phyloP scores from a whole-genome alignment of 2,329 filamentous ascomycete genomes.

The Penicillium sp. region DNA sequence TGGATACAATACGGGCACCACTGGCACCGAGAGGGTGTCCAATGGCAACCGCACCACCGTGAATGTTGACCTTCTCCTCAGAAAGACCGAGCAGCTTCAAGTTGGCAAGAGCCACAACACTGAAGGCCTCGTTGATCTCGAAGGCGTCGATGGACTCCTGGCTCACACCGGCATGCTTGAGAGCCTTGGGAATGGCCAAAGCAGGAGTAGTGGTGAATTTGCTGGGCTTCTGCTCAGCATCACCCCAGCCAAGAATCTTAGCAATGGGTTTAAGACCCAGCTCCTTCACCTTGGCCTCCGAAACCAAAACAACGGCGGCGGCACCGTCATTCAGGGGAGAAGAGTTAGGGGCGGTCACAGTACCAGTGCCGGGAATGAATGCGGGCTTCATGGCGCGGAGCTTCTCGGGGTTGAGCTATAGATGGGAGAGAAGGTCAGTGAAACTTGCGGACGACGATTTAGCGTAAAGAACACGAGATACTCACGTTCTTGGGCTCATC shows the following conservation, averaged over 20 bases:
- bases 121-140: slow-evolving; percentile 99
- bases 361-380: slow-evolving; percentile 72
- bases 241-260: slow-evolving; percentile 96
- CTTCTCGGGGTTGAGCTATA: slow-evolving; percentile 69
- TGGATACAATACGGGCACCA: slow-evolving; percentile 89
- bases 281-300: slow-evolving; percentile 89
- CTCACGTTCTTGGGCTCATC: slow-evolving; percentile 90
- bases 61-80: slow-evolving; percentile 88
- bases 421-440: slow-evolving; percentile 3
- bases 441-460: not conserved
- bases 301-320: slow-evolving; percentile 86
- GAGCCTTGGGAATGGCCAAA: slow-evolving; percentile 92
- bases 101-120: slow-evolving; percentile 92
- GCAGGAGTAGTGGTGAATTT: slow-evolving; percentile 95
- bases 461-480: not conserved
- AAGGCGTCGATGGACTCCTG: slow-evolving; percentile 81
- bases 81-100: slow-evolving; percentile 80
- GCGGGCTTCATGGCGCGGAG: slow-evolving; percentile 79
- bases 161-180: slow-evolving; percentile 85
- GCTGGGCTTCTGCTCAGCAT: slow-evolving; percentile 83
- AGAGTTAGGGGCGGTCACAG: slow-evolving; percentile 92
- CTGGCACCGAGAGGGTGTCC: slow-evolving; percentile 93
- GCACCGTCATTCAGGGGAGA: slow-evolving; percentile 95
- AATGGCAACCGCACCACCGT: slow-evolving; percentile 90
- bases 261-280: slow-evolving; percentile 86